These are phyloP conservation scores for Pichia sp. DNA, from an alignment of 1,139 yeast species.

Conservation along the genomic window DNA sequence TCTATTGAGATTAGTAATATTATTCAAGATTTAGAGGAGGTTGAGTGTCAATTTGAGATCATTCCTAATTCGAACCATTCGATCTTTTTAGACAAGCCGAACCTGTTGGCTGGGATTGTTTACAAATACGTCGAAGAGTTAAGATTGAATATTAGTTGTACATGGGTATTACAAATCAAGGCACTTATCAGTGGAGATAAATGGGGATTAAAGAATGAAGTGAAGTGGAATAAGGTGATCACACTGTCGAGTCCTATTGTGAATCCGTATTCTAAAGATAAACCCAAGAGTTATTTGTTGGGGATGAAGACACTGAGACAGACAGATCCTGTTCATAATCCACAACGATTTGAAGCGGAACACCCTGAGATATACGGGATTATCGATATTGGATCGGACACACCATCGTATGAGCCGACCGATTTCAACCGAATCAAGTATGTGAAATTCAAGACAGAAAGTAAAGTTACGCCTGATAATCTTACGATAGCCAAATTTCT, in stretches of 20 bases:
- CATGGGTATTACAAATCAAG: conserved; percentile 41
- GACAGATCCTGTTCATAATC: conserved; percentile 62
- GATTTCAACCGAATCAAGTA: conserved; percentile 54
- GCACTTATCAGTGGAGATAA: conserved; percentile 66
- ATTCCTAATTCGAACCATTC: conserved; percentile 68
- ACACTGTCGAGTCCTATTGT: conserved; percentile 47
- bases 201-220: conserved; percentile 78
- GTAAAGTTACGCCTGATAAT: conserved; percentile 72
- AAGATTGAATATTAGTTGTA: conserved; percentile 38
- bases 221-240: conserved; percentile 62
- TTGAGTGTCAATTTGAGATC: conserved; percentile 28
- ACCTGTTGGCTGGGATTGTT: conserved; percentile 60
- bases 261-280: conserved; percentile 26
- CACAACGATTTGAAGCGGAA: conserved; percentile 46
- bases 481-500: conserved; percentile 58
- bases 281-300: conserved; percentile 50
- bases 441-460: conserved; percentile 74
- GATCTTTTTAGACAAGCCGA: conserved; percentile 61
- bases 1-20: conserved; percentile 30
- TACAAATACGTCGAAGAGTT: conserved; percentile 52
- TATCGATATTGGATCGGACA: conserved; percentile 73
- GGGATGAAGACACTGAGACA: conserved; percentile 80
- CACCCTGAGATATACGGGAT: conserved; percentile 56
- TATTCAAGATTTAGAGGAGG: conserved; percentile 15
- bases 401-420: conserved; percentile 70